A percentile compares a stretch with the other conserved stretches of the same genome.
Evolutionary conservation across 148 eudicot species (phyloP).

Genomic region (Heliosperma pusillum): DNA sequence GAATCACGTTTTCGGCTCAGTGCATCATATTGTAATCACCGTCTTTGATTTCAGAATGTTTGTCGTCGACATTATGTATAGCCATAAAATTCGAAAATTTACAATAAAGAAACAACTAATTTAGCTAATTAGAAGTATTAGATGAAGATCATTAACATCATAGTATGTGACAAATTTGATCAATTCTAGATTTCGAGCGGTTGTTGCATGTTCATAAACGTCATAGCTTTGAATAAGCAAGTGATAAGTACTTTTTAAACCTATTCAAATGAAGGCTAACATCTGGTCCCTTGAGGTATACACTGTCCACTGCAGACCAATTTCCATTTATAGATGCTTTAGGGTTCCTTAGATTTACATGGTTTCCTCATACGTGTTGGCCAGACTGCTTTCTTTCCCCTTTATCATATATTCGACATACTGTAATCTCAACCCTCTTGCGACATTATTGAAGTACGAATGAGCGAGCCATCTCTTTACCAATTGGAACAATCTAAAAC

Average conservation of each 20-base stretch:
- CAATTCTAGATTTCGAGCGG: no score
- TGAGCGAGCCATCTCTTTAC: constrained; percentile 44
- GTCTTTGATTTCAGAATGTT: no score
- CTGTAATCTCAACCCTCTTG: constrained; percentile 40
- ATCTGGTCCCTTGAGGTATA: constrained; percentile 42
- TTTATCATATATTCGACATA: constrained; percentile 53
- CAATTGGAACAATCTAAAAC: constrained; percentile 52
- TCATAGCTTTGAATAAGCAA: constrained; percentile 42
- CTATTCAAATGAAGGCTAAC: constrained; percentile 34
- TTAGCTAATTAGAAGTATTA: not conserved
- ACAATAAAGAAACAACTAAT: not conserved
- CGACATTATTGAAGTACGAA: constrained; percentile 36
- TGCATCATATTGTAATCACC: no score
- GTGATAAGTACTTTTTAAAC: constrained; percentile 33
- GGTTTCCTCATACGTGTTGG: constrained; percentile 32
- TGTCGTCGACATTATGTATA: not conserved
- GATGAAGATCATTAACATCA: no score
- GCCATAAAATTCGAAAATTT: not conserved
- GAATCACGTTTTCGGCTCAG: no score
- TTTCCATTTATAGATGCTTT: constrained; percentile 27
- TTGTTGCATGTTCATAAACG: constrained; percentile 27
- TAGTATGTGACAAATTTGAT: not conserved
- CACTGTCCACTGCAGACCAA: constrained; percentile 37
- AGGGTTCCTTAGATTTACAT: constrained; percentile 35
- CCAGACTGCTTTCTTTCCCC: constrained; percentile 47